Evolutionary conservation across 495 filamentous ascomycete genomes (phyloP).

Genomic region (Coniosporium apollinis): DNA sequence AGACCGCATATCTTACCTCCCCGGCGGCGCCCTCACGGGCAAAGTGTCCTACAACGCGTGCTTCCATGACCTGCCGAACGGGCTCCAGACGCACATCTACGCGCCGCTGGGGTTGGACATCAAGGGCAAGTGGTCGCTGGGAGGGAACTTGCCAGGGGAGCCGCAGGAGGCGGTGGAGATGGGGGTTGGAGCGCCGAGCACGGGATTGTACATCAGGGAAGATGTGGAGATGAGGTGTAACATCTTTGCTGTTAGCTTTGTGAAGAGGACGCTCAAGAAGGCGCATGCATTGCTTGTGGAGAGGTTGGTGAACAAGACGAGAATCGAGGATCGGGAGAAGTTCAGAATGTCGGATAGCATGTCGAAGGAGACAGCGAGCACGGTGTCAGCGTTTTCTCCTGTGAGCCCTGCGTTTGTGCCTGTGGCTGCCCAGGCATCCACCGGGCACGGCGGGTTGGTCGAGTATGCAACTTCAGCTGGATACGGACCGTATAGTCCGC

Average conservation of each 20-base stretch:
- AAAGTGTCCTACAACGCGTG: slow-evolving; percentile 58
- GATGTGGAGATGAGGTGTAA: slow-evolving; percentile 67
- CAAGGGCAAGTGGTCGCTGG: slow-evolving; percentile 47
- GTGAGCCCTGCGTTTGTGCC: too few species aligned
- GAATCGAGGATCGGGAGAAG: background rate
- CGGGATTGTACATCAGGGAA: slow-evolving; percentile 58
- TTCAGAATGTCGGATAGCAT: too few species aligned
- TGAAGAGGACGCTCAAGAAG: slow-evolving; percentile 60
- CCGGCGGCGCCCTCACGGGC: slow-evolving; percentile 42
- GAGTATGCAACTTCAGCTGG: too few species aligned
- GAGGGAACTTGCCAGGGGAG: slow-evolving; percentile 48
- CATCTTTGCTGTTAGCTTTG: slow-evolving; percentile 49
- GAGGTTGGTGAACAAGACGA: slow-evolving; percentile 42
- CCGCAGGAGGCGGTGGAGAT: slow-evolving; percentile 39
- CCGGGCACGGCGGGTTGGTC: too few species aligned
- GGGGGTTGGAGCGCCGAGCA: slow-evolving; percentile 39
- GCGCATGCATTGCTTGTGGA: slow-evolving; percentile 49
- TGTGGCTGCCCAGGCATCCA: too few species aligned
- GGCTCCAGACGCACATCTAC: slow-evolving; percentile 59
- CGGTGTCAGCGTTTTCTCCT: too few species aligned
- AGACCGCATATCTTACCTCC: slow-evolving; percentile 57
- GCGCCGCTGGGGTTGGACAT: slow-evolving; percentile 54
- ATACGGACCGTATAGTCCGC: too few species aligned
- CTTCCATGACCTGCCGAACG: slow-evolving; percentile 51
- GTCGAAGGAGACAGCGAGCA: too few species aligned